phyloP scores from a whole-genome alignment of 306 rosid species.

The Sechiopsis laciniata region DNA sequence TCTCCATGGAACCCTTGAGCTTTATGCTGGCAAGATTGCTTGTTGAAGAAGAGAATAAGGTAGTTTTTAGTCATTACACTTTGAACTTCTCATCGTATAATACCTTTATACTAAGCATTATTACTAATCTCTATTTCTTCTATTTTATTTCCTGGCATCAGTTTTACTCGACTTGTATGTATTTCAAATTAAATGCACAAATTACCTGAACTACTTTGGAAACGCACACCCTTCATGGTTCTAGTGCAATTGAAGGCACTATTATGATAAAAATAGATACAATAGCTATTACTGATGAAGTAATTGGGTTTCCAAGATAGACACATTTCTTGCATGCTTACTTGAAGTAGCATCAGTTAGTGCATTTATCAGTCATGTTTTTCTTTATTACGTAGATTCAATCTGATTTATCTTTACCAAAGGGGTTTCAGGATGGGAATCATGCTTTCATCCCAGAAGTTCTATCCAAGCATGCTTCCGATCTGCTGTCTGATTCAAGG shows the following conservation, averaged over 20 bases:
- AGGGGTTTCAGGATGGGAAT: conserved; percentile 47
- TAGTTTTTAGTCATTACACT: conserved; percentile 10
- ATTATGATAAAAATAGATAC: conserved; percentile 4
- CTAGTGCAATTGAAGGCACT: neutral
- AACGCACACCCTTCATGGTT: neutral
- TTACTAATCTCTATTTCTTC: neutral
- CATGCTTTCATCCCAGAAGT: conserved; percentile 30
- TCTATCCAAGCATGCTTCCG: conserved; percentile 40
- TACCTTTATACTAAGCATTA: neutral
- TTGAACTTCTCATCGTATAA: neutral
- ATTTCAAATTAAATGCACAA: conserved; percentile 1
- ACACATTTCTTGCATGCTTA: conserved; percentile 4
- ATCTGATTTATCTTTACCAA: conserved; percentile 23
- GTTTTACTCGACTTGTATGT: neutral
- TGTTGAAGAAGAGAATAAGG: conserved; percentile 46
- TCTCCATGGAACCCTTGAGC: conserved; percentile 71
- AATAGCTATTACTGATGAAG: neutral
- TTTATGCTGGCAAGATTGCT: conserved; percentile 47
- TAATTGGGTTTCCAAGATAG: neutral
- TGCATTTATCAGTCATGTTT: neutral
- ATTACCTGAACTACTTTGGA: neutral
- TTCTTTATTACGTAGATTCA: neutral
- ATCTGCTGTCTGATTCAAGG: conserved; percentile 46
- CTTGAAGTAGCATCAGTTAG: neutral
- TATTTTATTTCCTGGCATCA: neutral